These are phyloP conservation scores for Chlamydomonas applanata DNA, from an alignment of 139 green algal species.

Conservation along the genomic window DNA sequence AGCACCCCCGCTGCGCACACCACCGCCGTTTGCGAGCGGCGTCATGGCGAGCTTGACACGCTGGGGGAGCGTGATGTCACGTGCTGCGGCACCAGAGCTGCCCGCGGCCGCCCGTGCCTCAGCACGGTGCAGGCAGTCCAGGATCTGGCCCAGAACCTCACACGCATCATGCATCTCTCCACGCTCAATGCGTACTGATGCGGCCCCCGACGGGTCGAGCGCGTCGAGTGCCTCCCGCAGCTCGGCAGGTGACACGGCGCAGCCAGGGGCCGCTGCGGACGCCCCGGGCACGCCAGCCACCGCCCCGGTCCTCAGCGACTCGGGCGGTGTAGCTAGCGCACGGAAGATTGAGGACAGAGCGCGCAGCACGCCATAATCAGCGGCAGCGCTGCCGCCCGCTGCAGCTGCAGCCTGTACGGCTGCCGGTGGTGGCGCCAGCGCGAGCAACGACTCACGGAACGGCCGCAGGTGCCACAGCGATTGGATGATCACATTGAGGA, in stretches of 20 bases:
- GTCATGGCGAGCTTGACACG: slow-evolving; percentile 6
- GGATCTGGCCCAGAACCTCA: slow-evolving; percentile 77
- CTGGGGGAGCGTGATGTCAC: slow-evolving; percentile 15
- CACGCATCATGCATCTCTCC: slow-evolving; percentile 81
- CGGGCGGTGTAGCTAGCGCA: slow-evolving; percentile 31
- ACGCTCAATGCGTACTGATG: slow-evolving; percentile 44
- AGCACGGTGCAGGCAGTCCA: slow-evolving; percentile 63
- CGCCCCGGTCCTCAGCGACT: not conserved
- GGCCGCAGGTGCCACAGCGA: slow-evolving; percentile 34
- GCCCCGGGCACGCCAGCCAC: too few species aligned
- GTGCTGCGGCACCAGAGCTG: not conserved
- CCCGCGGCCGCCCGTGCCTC: slow-evolving; percentile 21
- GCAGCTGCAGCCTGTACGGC: not conserved
- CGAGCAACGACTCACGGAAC: slow-evolving; percentile 58
- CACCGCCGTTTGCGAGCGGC: not conserved
- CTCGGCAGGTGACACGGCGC: slow-evolving; percentile 13
- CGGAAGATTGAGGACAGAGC: slow-evolving; percentile 53
- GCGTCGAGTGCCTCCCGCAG: slow-evolving; percentile 54
- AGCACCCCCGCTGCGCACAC: not conserved
- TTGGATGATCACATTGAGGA: slow-evolving; percentile 89
- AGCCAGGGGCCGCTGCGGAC: not conserved
- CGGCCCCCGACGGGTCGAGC: slow-evolving; percentile 28
- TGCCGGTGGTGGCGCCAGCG: not conserved
- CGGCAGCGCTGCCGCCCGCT: not conserved
- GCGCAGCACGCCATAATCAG: slow-evolving; percentile 43